These are phyloP conservation scores for Conticribra guillardii DNA, from an alignment of 108 stramenopile species.

Conservation along the genomic window DNA sequence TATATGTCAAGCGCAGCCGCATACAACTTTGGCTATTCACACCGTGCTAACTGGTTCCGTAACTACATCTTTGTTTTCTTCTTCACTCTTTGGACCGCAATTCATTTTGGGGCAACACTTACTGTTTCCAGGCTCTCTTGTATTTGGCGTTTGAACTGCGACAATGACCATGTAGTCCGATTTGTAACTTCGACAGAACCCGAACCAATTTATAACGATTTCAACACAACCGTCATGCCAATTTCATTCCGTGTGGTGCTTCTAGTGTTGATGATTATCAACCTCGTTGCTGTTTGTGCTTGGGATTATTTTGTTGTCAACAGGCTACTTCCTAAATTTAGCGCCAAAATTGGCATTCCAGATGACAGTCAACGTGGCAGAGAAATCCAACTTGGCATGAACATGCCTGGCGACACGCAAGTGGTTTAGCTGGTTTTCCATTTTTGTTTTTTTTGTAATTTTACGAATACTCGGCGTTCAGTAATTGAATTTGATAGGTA, in stretches of 20 bases:
- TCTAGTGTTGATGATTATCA: conserved; percentile 51
- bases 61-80: conserved; percentile 62
- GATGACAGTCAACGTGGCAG: neutral
- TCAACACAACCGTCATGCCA: conserved; percentile 67
- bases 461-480: too few species aligned
- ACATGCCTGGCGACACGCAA: too few species aligned
- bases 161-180: conserved; percentile 57
- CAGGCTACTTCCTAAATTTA: neutral
- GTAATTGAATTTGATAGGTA: too few species aligned
- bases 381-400: too few species aligned
- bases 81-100: conserved; percentile 20
- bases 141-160: conserved; percentile 65
- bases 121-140: conserved; percentile 52
- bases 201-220: conserved; percentile 53
- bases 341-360: neutral
- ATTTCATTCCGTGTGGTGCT: conserved; percentile 45
- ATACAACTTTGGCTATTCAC: conserved; percentile 60
- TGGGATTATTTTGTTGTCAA: conserved; percentile 64
- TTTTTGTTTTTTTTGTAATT: too few species aligned
- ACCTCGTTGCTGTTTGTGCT: conserved; percentile 28
- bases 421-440: too few species aligned
- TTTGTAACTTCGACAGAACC: conserved; percentile 18
- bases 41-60: conserved; percentile 39
- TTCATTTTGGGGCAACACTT: conserved; percentile 43
- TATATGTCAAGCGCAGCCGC: conserved; percentile 64